A percentile compares a stretch with the other conserved stretches of the same genome.
These are phyloP conservation scores for Exsudoporus frostii DNA, from an alignment of 768 basidiomycete species.

Conservation along the genomic window DNA sequence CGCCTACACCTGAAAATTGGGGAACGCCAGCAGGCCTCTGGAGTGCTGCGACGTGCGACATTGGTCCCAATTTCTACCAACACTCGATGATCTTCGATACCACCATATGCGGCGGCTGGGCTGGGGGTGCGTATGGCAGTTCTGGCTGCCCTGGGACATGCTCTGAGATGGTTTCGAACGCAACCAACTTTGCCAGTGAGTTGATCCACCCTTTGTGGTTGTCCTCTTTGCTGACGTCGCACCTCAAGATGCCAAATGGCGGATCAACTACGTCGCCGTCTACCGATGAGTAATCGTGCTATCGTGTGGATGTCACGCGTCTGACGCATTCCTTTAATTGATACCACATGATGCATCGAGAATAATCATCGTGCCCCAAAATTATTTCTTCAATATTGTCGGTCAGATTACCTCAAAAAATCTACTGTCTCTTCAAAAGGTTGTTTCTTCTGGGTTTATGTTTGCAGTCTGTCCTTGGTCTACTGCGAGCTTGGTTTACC, in stretches of 20 bases:
- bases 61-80: constrained; percentile 45
- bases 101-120: constrained; percentile 34
- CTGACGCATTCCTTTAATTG: neutral
- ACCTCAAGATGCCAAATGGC: constrained; percentile 51
- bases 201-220: neutral
- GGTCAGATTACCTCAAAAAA: too few relatives aligned
- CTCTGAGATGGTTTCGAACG: constrained; percentile 46
- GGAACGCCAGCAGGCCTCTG: constrained; percentile 50
- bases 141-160: constrained; percentile 44
- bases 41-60: constrained; percentile 46
- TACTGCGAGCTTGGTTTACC: too few relatives aligned
- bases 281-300: constrained; percentile 35
- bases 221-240: neutral
- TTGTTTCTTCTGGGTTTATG: too few relatives aligned
- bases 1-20: constrained; percentile 49
- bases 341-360: neutral
- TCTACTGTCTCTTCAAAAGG: too few relatives aligned
- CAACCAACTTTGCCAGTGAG: constrained; percentile 50
- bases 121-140: constrained; percentile 11
- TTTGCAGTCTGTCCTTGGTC: too few relatives aligned
- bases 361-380: neutral
- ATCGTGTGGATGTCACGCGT: neutral
- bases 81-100: constrained; percentile 44
- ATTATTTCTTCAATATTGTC: too few relatives aligned
- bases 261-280: constrained; percentile 52